Evolutionary conservation across 2,329 filamentous ascomycete species (phyloP).

Genomic region (Anisogramma anomala): DNA sequence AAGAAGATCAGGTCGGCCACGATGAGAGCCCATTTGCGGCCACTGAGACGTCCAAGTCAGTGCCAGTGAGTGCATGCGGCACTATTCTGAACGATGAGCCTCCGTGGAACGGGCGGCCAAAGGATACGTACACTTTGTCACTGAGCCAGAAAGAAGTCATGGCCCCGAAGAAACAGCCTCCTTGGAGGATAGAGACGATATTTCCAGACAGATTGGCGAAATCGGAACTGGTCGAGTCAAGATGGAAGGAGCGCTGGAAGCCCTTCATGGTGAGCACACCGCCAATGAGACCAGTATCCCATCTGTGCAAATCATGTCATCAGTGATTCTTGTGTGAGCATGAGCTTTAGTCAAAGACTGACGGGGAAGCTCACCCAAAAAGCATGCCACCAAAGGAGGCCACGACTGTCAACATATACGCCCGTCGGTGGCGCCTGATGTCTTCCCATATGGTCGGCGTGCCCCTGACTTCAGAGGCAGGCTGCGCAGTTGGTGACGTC

Average conservation of each 20-base stretch:
- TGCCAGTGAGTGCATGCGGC: no score
- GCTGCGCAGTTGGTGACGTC: background rate
- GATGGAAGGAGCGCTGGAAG: constrained; percentile 12
- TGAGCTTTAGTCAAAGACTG: background rate
- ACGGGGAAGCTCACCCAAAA: constrained; percentile 13
- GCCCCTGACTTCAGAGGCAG: background rate
- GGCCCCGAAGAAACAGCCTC: constrained; percentile 14
- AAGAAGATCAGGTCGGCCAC: constrained; percentile 9
- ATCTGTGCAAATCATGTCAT: constrained; percentile 1
- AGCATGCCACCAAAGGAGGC: constrained; percentile 14
- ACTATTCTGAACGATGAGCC: no score
- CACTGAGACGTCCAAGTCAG: no score
- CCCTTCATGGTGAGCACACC: constrained; percentile 13
- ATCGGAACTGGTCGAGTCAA: constrained; percentile 8
- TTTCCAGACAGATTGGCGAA: constrained; percentile 20
- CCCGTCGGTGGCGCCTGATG: constrained; percentile 6
- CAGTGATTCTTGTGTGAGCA: background rate
- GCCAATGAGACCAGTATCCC: constrained; percentile 13
- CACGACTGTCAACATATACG: constrained; percentile 11
- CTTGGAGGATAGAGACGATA: constrained; percentile 25
- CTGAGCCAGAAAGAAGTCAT: constrained; percentile 30
- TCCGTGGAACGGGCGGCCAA: no score
- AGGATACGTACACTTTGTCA: constrained; percentile 34
- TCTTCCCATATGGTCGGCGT: constrained; percentile 9
- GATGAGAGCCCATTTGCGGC: constrained; percentile 10